These are phyloP conservation scores for Solanum pinnatisectum DNA, from an alignment of 257 asterid species.

Conservation along the genomic window DNA sequence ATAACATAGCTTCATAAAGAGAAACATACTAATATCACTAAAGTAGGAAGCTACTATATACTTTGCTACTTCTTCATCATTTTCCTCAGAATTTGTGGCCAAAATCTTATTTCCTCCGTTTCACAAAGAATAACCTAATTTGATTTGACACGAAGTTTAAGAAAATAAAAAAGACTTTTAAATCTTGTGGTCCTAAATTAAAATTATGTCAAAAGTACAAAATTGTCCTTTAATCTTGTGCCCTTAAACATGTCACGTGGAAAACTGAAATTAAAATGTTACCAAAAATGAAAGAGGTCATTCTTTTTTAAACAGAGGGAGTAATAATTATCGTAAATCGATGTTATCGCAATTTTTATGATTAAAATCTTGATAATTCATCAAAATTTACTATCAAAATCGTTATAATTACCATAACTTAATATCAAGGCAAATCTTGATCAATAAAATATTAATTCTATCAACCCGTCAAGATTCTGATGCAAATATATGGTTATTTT, in stretches of 20 bases:
- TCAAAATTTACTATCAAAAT: background rate
- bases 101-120: background rate
- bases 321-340: background rate
- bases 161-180: too few relatives aligned
- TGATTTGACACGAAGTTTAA: too few relatives aligned
- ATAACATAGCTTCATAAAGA: constrained; percentile 17
- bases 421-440: background rate
- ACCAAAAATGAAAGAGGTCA: too few relatives aligned
- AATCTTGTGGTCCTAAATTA: too few relatives aligned
- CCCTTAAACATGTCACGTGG: too few relatives aligned
- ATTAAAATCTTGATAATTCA: background rate
- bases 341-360: background rate
- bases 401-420: background rate
- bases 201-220: too few relatives aligned
- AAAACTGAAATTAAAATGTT: too few relatives aligned
- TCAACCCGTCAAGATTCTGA: background rate
- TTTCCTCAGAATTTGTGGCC: background rate
- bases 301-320: too few relatives aligned
- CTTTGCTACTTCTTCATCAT: background rate
- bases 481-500: background rate
- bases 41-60: background rate
- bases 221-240: too few relatives aligned
- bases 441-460: too few relatives aligned
- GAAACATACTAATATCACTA: constrained; percentile 16
- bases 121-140: too few relatives aligned